phyloP scores from a whole-genome alignment of 164 flowering plant genomes.

The Kingdonia uniflora region DNA sequence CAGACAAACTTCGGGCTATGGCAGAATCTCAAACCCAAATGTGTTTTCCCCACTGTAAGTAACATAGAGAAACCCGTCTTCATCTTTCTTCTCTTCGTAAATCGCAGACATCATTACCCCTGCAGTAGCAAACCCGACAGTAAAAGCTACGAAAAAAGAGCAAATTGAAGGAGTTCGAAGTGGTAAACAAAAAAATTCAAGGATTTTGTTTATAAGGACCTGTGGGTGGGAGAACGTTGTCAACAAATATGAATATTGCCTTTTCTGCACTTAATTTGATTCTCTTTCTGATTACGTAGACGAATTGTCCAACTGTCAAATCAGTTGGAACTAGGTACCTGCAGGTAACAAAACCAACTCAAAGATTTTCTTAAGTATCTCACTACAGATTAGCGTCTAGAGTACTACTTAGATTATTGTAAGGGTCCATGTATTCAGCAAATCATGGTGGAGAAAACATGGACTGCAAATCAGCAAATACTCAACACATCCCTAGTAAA shows the following conservation, averaged over 20 bases:
- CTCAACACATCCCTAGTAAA: no score
- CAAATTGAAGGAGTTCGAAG: neutral
- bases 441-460: no score
- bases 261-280: slow-evolving; percentile 76
- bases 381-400: no score
- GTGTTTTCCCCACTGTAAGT: slow-evolving; percentile 95
- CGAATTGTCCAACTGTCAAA: slow-evolving; percentile 77
- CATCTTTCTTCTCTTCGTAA: slow-evolving; percentile 86
- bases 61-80: slow-evolving; percentile 81
- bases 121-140: slow-evolving; percentile 12
- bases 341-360: no score
- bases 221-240: slow-evolving; percentile 70
- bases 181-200: neutral
- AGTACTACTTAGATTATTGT: no score
- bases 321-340: slow-evolving; percentile 86
- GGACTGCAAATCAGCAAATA: no score
- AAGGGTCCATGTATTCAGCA: no score
- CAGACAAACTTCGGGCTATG: neutral
- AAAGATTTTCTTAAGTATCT: no score
- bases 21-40: slow-evolving; percentile 33
- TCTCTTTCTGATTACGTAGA: slow-evolving; percentile 80
- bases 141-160: neutral
- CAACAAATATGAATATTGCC: slow-evolving; percentile 75
- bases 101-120: slow-evolving; percentile 74
- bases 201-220: no score